phyloP scores from a whole-genome alignment of 768 basidiomycete genomes.

The Coprinellus micaceus region DNA sequence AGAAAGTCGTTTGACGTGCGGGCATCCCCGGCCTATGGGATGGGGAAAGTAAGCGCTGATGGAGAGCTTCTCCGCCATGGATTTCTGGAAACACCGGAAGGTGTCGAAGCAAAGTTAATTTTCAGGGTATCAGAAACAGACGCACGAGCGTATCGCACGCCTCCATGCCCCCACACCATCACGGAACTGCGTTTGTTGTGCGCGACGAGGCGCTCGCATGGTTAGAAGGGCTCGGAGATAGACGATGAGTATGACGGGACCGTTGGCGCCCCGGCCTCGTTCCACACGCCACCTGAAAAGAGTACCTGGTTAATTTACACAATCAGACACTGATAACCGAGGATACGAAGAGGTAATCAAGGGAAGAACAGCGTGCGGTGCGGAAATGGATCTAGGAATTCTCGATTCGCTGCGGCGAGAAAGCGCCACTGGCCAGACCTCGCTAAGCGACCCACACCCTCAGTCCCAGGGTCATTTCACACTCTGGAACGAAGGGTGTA shows the following conservation, averaged over 20 bases:
- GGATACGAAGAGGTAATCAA: neutral
- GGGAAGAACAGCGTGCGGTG: neutral
- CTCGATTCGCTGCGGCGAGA: too few species aligned
- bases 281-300: constrained; percentile 67
- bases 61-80: constrained; percentile 68
- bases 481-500: too few species aligned
- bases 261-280: constrained; percentile 53
- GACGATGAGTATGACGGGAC: constrained; percentile 36
- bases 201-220: constrained; percentile 85
- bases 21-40: constrained; percentile 66
- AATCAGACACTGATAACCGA: constrained; percentile 17
- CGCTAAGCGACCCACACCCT: too few species aligned
- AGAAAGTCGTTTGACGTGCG: constrained; percentile 59
- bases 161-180: constrained; percentile 81
- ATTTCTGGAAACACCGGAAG: constrained; percentile 67
- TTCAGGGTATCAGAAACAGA: constrained; percentile 1
- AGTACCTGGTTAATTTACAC: constrained; percentile 46
- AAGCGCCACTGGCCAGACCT: too few species aligned
- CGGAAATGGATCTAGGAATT: neutral
- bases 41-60: constrained; percentile 66
- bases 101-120: constrained; percentile 8
- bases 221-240: constrained; percentile 34
- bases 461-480: too few species aligned
- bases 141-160: constrained; percentile 39
- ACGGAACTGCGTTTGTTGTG: constrained; percentile 93